These are phyloP conservation scores for Hexamita inflata DNA, from an alignment of 208 protist species.

Conservation along the genomic window DNA sequence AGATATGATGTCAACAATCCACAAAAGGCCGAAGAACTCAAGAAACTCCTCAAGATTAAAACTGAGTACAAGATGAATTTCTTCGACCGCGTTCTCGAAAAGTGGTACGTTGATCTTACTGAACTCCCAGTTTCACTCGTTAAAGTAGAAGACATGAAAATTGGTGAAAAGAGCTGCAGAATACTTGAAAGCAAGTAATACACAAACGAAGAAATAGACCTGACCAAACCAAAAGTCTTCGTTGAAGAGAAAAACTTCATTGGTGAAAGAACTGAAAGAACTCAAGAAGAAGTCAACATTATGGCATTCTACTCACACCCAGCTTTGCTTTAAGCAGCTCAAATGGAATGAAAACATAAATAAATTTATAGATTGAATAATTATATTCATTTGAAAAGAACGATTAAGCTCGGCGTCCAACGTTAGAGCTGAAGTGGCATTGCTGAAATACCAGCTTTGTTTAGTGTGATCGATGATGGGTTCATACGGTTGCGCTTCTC, in stretches of 20 bases:
- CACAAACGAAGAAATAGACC: too few relatives aligned
- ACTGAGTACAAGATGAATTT: neutral
- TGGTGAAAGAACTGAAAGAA: neutral
- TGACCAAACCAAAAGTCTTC: too few relatives aligned
- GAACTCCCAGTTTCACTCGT: neutral
- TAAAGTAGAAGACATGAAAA: neutral
- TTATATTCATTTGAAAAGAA: too few relatives aligned
- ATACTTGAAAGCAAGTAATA: neutral
- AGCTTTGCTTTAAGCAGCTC: neutral
- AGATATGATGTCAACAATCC: neutral
- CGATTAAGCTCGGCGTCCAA: too few relatives aligned
- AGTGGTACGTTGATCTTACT: neutral
- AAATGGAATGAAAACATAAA: neutral
- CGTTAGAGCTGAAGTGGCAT: too few relatives aligned
- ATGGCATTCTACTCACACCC: neutral
- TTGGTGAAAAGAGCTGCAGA: neutral
- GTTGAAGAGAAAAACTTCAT: too few relatives aligned
- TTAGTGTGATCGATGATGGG: too few relatives aligned
- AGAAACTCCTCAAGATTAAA: too few relatives aligned
- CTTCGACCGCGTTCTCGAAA: neutral
- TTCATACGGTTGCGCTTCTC: too few relatives aligned
- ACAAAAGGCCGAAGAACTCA: neutral
- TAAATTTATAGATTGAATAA: neutral
- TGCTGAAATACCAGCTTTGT: too few relatives aligned
- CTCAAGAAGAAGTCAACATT: neutral